Evolutionary conservation across 2,329 filamentous ascomycete genomes (phyloP), one percentile per base, ranked within the genome.

Genomic region (Pseudogymnoascus sp.): DNA sequence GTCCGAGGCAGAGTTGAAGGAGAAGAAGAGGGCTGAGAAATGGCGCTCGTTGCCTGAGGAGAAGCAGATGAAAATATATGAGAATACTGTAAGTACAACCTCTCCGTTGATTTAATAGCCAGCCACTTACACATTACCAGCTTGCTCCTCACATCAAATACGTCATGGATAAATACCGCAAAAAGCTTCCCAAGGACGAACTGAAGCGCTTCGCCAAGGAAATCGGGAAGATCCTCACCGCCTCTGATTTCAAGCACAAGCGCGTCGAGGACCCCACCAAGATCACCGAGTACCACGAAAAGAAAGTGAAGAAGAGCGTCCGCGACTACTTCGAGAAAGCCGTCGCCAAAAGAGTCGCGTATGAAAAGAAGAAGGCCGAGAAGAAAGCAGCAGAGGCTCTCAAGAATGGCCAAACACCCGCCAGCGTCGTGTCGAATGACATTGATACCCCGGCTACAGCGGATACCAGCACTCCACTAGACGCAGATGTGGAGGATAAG

Each of bases 11-110:
- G 83, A 77, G 62, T 79, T 83, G 1, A 81, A 82, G 5, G 76
- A 79, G 4, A 81, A 81, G 54, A 80, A 81, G 5, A 87, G 84
- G 69, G 81, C 82, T 70, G 88, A 91, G 60, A 90, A 88, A 73
- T 92, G 90, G 90, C 83, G 85, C 63, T 83, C 81, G 65, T 75
- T 88, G 34, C 80, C 88, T 1, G 75, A 86, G 69, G 93, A 97
- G 68, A 97, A 97, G 77, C 91, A 95, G 77, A 96, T 92, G 84
- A 96, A 92, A 79, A 82, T 96, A 2, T 98, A 97, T 71, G 93
- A 97, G 75, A 93, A 93, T 73, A 96, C 92, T 62, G 92, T 96
- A 81, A 75, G 90, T 79, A 28, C n/a, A 4, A 45, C 7, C 57
- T 25, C n/a, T 4, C 43, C 13, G 11, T 3, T 2, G 8, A 11